These are phyloP conservation scores for Pseudocercospora pini-densiflorae DNA, from an alignment of 2,329 filamentous ascomycete genomes.

Conservation along the genomic window DNA sequence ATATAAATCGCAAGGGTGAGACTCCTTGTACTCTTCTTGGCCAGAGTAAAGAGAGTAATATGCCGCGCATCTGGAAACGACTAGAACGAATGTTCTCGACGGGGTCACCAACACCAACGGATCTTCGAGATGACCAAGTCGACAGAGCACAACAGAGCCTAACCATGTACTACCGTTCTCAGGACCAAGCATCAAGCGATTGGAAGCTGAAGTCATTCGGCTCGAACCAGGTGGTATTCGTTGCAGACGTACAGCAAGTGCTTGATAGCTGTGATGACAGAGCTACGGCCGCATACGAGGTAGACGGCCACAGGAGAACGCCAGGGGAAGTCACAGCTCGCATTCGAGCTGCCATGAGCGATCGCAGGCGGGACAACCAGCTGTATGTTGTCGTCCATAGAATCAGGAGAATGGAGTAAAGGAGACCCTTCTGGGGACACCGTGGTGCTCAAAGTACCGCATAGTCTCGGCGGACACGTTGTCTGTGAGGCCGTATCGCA, in stretches of 20 bases:
- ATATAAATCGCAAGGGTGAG: neutral
- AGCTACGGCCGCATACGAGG: neutral
- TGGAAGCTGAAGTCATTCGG: neutral
- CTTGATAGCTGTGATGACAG: slow-evolving; percentile 1
- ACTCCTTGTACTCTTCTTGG: neutral
- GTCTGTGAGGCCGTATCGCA: neutral
- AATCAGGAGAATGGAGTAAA: neutral
- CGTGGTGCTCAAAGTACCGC: neutral
- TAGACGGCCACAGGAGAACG: neutral
- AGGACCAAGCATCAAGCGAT: neutral
- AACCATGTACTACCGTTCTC: neutral
- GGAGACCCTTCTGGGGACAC: neutral
- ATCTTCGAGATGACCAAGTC: neutral
- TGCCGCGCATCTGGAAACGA: neutral
- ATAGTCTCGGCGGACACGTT: neutral
- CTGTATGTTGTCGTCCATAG: neutral
- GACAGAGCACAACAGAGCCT: neutral
- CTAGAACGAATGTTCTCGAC: neutral
- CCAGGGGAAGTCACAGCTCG: neutral
- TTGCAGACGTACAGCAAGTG: neutral
- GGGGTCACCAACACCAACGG: neutral
- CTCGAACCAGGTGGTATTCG: neutral
- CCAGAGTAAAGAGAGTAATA: neutral
- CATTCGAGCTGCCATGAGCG: neutral
- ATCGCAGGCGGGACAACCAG: neutral